Percentiles rank a stretch among this genome's conserved stretches.
These are phyloP conservation scores for Thelonectria discophora DNA, from an alignment of 2,329 filamentous ascomycete genomes.

Conservation along the genomic window DNA sequence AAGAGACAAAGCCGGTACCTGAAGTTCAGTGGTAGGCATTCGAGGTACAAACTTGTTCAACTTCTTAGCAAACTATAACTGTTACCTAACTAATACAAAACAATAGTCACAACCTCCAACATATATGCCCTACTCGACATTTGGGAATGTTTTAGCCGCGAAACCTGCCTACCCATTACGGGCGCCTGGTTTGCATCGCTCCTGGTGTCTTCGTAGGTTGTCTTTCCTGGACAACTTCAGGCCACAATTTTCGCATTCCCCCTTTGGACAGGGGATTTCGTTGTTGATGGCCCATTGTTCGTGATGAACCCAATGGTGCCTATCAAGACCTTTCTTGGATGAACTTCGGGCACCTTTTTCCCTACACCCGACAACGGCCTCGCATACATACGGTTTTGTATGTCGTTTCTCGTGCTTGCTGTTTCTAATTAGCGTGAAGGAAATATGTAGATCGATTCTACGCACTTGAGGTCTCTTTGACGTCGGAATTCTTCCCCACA, in stretches of 20 bases:
- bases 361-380: neutral
- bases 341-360: neutral
- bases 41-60: neutral
- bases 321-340: constrained; percentile 8
- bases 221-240: constrained; percentile 12
- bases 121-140: neutral
- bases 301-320: constrained; percentile 31
- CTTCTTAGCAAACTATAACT: too few species aligned
- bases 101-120: neutral
- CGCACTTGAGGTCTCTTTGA: constrained; percentile 19
- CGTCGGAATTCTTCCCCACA: constrained; percentile 9
- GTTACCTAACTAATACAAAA: neutral
- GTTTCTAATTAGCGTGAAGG: rapidly evolving
- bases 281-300: neutral
- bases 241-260: constrained; percentile 21
- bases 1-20: neutral
- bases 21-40: neutral
- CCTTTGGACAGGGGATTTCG: neutral
- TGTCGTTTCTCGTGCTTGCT: constrained; percentile 26
- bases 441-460: neutral
- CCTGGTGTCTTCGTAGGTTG: constrained; percentile 22
- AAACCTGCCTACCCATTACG: neutral
- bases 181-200: constrained; percentile 18
- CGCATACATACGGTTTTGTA: constrained; percentile 12
- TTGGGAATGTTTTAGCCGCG: neutral